phyloP scores from a whole-genome alignment of 2,329 filamentous ascomycete genomes.

The Claviceps paspali region DNA sequence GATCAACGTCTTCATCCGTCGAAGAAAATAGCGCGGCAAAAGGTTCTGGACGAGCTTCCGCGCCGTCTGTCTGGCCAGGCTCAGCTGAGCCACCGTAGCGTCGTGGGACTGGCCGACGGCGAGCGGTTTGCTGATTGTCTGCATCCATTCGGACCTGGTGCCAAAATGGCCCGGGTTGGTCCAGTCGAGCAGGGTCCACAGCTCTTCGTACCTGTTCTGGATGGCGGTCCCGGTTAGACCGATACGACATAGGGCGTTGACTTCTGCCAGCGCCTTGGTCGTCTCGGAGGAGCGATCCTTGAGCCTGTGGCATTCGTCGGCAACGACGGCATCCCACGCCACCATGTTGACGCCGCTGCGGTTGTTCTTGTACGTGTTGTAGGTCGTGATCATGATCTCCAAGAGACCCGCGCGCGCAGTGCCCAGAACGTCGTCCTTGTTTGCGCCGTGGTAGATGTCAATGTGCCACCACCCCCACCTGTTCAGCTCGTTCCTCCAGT shows the following conservation, averaged over 20 bases:
- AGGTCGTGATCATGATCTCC: conserved; percentile 91
- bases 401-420: conserved; percentile 61
- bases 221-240: conserved; percentile 92
- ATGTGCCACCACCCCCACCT: conserved; percentile 95
- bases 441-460: conserved; percentile 60
- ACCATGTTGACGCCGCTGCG: conserved; percentile 63
- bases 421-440: conserved; percentile 53
- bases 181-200: conserved; percentile 96
- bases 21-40: conserved; percentile 76
- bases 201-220: conserved; percentile 93
- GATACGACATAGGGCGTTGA: conserved; percentile 85
- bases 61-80: conserved; percentile 65
- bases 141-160: conserved; percentile 57
- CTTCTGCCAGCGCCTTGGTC: conserved; percentile 72
- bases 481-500: conserved; percentile 76
- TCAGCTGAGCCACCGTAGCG: conserved; percentile 70
- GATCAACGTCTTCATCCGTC: conserved; percentile 85
- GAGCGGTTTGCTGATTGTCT: conserved; percentile 62
- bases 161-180: conserved; percentile 67
- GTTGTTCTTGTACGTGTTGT: conserved; percentile 74
- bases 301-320: conserved; percentile 83
- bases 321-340: conserved; percentile 85
- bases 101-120: conserved; percentile 85
- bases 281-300: conserved; percentile 67
- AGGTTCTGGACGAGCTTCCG: conserved; percentile 75